Percentiles rank a stretch among this genome's conserved stretches.
Evolutionary conservation across 331 rosid genomes (phyloP).

Genomic region (Erythrophleum ivorense): DNA sequence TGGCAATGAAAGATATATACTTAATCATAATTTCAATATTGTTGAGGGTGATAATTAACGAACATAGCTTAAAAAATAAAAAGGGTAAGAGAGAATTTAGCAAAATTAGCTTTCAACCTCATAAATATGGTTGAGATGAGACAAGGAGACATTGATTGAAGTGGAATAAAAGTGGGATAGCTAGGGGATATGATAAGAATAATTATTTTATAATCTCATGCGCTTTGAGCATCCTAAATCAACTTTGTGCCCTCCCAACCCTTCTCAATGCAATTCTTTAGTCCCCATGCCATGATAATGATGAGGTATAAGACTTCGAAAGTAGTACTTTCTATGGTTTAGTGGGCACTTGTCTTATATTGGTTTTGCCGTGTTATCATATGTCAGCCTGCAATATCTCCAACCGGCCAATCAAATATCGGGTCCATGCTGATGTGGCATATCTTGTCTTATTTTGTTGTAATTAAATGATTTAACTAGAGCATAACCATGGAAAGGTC

Average conservation of each 20-base stretch:
- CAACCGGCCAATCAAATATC: conserved; percentile 33
- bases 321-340: conserved; percentile 27
- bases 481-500: neutral
- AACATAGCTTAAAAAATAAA: conserved; percentile 33
- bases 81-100: conserved; percentile 25
- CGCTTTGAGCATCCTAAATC: conserved; percentile 48
- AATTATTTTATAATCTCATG: conserved; percentile 45
- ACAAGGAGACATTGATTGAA: conserved; percentile 63
- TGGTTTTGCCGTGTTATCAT: conserved; percentile 42
- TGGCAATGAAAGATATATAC: neutral
- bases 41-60: conserved; percentile 10
- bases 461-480: conserved; percentile 36
- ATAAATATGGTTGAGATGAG: conserved; percentile 33
- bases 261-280: conserved; percentile 21
- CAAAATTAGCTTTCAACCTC: conserved; percentile 26
- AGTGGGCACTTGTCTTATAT: conserved; percentile 25
- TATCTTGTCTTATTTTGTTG: conserved; percentile 32
- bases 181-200: conserved; percentile 67
- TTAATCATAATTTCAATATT: neutral
- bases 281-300: conserved; percentile 33
- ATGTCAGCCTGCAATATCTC: conserved; percentile 23
- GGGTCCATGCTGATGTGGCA: conserved; percentile 32
- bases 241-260: conserved; percentile 44
- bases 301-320: conserved; percentile 15
- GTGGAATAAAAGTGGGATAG: conserved; percentile 58